Conservation (phyloP, 208 protist genomes). For the Leishmania gerbilli region DNA sequence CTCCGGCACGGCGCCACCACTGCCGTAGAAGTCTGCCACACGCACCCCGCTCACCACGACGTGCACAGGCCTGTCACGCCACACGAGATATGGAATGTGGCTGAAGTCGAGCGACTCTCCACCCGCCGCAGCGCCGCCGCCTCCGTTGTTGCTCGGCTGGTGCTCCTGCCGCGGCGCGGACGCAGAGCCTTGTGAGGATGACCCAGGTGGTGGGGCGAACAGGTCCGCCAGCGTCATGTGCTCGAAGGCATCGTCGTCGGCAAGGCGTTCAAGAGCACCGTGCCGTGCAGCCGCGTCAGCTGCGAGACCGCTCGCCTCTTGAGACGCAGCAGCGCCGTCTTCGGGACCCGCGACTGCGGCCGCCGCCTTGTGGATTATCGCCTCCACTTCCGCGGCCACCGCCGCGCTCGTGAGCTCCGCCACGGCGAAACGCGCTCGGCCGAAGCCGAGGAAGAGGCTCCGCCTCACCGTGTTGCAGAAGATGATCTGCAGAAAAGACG, state of each 20-base stretch:
- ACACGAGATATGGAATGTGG: slow-evolving; percentile 44
- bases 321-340: background rate
- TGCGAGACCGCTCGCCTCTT: background rate
- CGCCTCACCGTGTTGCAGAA: slow-evolving; percentile 54
- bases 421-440: slow-evolving; percentile 59
- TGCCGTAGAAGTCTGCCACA: slow-evolving; percentile 59
- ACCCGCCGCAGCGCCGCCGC: background rate
- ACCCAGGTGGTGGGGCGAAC: slow-evolving; percentile 12
- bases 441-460: slow-evolving; percentile 67
- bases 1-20: slow-evolving; percentile 56
- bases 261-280: background rate
- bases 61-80: slow-evolving; percentile 36
- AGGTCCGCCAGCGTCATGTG: slow-evolving; percentile 38
- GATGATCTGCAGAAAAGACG: slow-evolving; percentile 65
- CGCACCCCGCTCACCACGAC: slow-evolving; percentile 57
- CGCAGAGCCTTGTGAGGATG: background rate
- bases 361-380: slow-evolving; percentile 8
- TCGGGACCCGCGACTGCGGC: background rate
- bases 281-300: background rate
- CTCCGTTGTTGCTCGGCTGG: background rate
- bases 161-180: background rate
- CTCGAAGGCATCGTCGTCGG: slow-evolving; percentile 6
- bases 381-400: slow-evolving; percentile 26
- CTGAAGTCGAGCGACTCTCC: slow-evolving; percentile 19
- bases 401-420: slow-evolving; percentile 48